A percentile compares a stretch with the other conserved stretches of the same genome.
Evolutionary conservation across 139 green algal species (phyloP).

Genomic region (Tetradesmus lagerheimii): DNA sequence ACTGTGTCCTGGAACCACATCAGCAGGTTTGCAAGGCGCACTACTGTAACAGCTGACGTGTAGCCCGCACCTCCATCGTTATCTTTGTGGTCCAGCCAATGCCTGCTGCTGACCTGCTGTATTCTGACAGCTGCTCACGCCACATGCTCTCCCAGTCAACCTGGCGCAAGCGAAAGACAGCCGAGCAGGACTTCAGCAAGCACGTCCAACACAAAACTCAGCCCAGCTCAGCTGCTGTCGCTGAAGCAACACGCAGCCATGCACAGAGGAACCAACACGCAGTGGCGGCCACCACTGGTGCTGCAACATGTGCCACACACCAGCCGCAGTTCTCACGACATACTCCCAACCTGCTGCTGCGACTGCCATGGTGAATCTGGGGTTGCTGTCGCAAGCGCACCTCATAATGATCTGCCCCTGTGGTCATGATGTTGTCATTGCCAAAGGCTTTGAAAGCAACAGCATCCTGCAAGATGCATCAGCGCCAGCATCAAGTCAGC

Average conservation of each 20-base stretch:
- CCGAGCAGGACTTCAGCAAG: background rate
- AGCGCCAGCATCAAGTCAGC: background rate
- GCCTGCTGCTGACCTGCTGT: background rate
- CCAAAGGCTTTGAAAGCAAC: conserved; percentile 45
- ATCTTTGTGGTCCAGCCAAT: conserved; percentile 43
- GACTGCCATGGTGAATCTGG: background rate
- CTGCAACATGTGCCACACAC: background rate
- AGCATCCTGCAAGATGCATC: conserved; percentile 4
- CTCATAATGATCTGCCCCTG: conserved; percentile 48
- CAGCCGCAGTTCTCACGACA: background rate
- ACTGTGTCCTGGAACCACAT: background rate
- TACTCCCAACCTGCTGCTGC: background rate
- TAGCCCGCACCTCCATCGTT: conserved; percentile 1
- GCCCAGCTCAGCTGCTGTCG: background rate
- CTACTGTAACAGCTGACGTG: background rate
- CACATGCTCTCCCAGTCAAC: conserved; percentile 43
- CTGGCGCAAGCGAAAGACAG: background rate
- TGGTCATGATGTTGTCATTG: conserved; percentile 45
- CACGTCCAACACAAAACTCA: too few species aligned
- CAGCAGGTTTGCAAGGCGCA: background rate
- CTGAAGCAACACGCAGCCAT: background rate
- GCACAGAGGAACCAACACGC: too few species aligned
- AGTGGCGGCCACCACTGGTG: too few species aligned
- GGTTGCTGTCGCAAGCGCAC: background rate
- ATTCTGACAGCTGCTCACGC: conserved; percentile 27